These are phyloP conservation scores for Candida caryicola DNA, from an alignment of 805 yeast genomes.

Conservation along the genomic window DNA sequence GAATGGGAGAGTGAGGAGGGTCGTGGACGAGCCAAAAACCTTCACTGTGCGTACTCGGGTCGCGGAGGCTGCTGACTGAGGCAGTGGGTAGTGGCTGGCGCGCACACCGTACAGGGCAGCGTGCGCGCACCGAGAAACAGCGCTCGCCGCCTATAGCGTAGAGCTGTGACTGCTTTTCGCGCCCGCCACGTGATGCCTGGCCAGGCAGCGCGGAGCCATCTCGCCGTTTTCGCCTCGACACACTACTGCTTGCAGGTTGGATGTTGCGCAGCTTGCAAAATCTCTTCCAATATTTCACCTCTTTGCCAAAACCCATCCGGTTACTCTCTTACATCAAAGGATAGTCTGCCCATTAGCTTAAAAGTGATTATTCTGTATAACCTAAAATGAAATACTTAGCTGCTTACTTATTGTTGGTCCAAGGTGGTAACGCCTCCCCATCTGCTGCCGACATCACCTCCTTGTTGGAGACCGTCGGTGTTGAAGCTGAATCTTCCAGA, in stretches of 20 bases:
- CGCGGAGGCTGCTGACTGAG: not conserved
- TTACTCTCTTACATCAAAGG: conserved; percentile 46
- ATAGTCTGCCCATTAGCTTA: conserved; percentile 81
- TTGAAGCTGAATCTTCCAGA: conserved; percentile 90
- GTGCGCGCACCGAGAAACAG: conserved; percentile 2
- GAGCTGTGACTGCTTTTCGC: conserved; percentile 8
- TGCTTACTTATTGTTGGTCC: conserved; percentile 96
- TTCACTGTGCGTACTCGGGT: not conserved
- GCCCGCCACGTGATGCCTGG: conserved; percentile 2
- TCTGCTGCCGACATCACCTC: conserved; percentile 86
- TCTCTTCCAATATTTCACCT: not conserved
- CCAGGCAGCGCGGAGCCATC: too few relatives aligned
- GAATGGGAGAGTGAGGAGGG: not conserved
- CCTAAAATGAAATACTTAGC: conserved; percentile 90
- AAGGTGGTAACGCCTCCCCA: conserved; percentile 95
- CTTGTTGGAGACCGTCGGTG: conserved; percentile 91
- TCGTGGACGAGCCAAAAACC: not conserved
- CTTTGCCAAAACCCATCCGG: not conserved
- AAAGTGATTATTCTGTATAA: conserved; percentile 67
- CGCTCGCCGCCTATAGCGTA: too few relatives aligned
- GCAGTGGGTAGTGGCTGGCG: not conserved
- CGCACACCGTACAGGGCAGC: not conserved
- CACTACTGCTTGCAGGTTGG: not conserved
- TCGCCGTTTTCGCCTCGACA: not conserved
- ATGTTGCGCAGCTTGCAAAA: not conserved